Base-by-base conservation (phyloP, 2,329 filamentous ascomycete species). In the Alternaria arbusti region DNA sequence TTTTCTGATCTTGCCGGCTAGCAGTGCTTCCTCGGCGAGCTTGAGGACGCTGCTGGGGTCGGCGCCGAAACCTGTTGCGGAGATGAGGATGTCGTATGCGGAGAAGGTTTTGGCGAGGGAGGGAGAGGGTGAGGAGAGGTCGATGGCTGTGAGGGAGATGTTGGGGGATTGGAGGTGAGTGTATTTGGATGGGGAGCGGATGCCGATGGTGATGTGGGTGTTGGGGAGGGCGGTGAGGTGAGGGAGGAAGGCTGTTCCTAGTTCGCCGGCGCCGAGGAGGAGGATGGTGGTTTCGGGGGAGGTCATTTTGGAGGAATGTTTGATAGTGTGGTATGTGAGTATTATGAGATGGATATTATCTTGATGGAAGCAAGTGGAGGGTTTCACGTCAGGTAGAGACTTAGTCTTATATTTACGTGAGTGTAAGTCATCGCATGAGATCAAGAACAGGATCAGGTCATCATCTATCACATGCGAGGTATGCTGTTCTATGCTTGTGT, bases 261-360 rank as follows among this genome's bases (percentile, higher is more conserved):
- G 85, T 79, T 91, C 89, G 61, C 89, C 89, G n/a, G 87, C 87
- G 56, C 90, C 89, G 61, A 92, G 79, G 54, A 91, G 82, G 54
- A 91, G 87, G 60, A 90, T 80, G 22, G 67, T 58, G 0, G 54
- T 70, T 49, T 50, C 30, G 9, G 63, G 17, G 13, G 57, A 9
- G 23, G 62, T 67, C 47, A 23, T 49, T 12, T 6, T 7, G n/a
- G 15, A 23, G 3, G 7, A 1, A 25, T 10, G 23, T n/a, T 5
- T 25, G 23, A 12, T 17, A 3, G 22, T n/a, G 6, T n/a, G 22
- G 7, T n/a, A 2, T 25, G 5, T 2, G 6, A 12, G 17, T 17
- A 1, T 1, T 13, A 20, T 51, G 26, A 1, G 28, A 32, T 51
- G 17, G 47, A 6, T 3, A 8, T 23, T 25, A n/a, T 10, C 4